phyloP scores from a whole-genome alignment of 768 basidiomycete genomes.

The Brasilioporus rufonigricans region DNA sequence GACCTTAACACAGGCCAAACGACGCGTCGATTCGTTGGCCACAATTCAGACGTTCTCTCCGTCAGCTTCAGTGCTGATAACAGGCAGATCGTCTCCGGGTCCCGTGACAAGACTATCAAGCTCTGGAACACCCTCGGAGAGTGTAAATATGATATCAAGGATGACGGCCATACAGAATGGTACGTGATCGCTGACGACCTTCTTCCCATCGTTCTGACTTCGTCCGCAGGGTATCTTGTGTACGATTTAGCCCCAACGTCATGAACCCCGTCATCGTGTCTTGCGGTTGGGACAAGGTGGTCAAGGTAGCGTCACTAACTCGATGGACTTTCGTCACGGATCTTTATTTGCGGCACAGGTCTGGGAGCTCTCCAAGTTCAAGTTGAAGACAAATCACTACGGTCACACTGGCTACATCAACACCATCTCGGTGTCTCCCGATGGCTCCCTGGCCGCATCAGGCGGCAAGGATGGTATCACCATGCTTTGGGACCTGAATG shows the following conservation, averaged over 20 bases:
- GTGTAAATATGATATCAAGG: constrained; percentile 99
- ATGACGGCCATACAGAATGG: constrained; percentile 98
- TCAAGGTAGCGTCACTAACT: constrained; percentile 70
- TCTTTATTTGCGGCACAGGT: constrained; percentile 60
- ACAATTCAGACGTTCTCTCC: constrained; percentile 96
- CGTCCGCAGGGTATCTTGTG: constrained; percentile 86
- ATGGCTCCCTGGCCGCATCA: constrained; percentile 97
- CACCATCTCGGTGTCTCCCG: constrained; percentile 97
- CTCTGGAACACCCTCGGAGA: constrained; percentile 99
- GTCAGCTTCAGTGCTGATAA: constrained; percentile 99
- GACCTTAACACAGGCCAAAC: constrained; percentile 97
- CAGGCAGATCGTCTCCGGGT: constrained; percentile 98
- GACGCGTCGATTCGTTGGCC: constrained; percentile 96
- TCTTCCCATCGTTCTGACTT: background rate
- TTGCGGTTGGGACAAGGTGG: constrained; percentile 99
- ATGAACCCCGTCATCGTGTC: constrained; percentile 98
- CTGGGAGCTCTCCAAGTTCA: constrained; percentile 99
- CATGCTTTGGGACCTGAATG: constrained; percentile 99
- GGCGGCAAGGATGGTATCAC: constrained; percentile 99
- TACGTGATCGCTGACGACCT: constrained; percentile 14
- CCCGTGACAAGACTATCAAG: constrained; percentile 96
- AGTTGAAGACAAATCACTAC: constrained; percentile 99
- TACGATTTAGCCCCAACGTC: constrained; percentile 98
- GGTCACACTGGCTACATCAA: constrained; percentile 99
- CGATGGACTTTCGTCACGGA: background rate